Base-by-base conservation (phyloP, 495 filamentous ascomycete genomes). In the Penicillium daleae region DNA sequence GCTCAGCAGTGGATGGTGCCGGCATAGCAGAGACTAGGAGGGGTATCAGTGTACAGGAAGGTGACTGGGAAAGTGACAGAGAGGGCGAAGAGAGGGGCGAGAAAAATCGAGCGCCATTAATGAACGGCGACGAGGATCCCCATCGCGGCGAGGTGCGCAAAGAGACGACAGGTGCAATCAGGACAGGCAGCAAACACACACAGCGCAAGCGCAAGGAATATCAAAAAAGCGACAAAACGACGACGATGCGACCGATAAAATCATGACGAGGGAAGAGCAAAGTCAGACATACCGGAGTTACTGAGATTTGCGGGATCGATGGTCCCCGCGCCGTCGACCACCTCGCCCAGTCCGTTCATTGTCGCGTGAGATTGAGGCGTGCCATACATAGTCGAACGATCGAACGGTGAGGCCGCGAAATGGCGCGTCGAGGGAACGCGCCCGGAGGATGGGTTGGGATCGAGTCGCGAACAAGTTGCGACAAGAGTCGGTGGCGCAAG, bases 231-330 rank as follows among this genome's bases (percentile, higher is more conserved):
- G 35, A 32, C 17, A 17, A 52, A 52, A 9, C 3, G 48, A 42
- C 24, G 9, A 42, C 19, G 12, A 46, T 46, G 26, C 24, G 24
- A 60, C 58, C 32, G 48, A 40, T 22, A 33, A 8, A 32, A 33
- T 17, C 40, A 52, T 19, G 6, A 29, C 37, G 29, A 33, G 31
- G 32, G 27, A n/a, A 49, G 17, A 19, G 33, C 40, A 56, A 39
- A 55, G 54, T 63, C 37, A 56, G 48, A 78, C 80, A 70, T 86
- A 89, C 87, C 83, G 64, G 83, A 77, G 48, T 86, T 82, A 70
- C 88, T 88, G 77, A 90, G 75, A 15, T 87, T 89, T 29, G 89
- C 89, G 60, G 90, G 90, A 75, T 93, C 89, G 77, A 93, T 93
- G 57, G 90, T 93, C 37, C 88, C 89, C 60, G 87, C 87, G 61